Base-by-base conservation (phyloP, 2,329 filamentous ascomycete genomes). In the Cryoendolithus antarcticus region DNA sequence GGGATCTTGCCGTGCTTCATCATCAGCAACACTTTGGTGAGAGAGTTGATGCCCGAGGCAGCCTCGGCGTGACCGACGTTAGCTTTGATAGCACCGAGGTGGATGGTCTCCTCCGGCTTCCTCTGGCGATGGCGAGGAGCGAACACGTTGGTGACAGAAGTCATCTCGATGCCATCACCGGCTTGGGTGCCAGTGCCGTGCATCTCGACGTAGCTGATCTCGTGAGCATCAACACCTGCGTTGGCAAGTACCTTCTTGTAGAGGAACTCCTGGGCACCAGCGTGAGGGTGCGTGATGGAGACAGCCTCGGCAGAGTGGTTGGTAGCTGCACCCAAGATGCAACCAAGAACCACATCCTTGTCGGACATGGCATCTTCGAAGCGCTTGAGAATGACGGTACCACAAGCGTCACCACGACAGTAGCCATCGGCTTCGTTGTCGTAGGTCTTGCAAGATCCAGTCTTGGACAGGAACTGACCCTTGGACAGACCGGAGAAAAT, bases 111-210 rank as follows among this genome's bases (percentile, higher is more conserved):
- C 29, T 70, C 66, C 7, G 66, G 61, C 28, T 56, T 60, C 37
- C 69, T 67, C 51, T 68, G 65, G 32, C 64, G 62, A 47, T 69
- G 59, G 39, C 65, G 63, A 13, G 72, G 69, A 34, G 74, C 75
- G 48, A 80, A 81, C 12, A 72, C 66, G 35, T 72, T 67, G 13
- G 77, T 75, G 35, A 93, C 81, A 0, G 80, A 86, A 1, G 75
- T 68, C 80, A 89, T 88, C 58, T 94, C 86, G 3, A 77, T 81
- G 6, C 77, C 78, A 53, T 93, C 86, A 44, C 83, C 86, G 27
- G 82, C 84, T 58, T 91, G 83, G 0, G 84, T 93, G 27, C 86
- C 86, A 2, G 86, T 93, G 9, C 83, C 86, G 58, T 93, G 85
- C 78, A 91, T 86, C 61, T 93, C 86, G 6, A 93, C 78, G 53